phyloP scores from a whole-genome alignment of 2,329 filamentous ascomycete species.

The Chaetomiaceae sp. region DNA sequence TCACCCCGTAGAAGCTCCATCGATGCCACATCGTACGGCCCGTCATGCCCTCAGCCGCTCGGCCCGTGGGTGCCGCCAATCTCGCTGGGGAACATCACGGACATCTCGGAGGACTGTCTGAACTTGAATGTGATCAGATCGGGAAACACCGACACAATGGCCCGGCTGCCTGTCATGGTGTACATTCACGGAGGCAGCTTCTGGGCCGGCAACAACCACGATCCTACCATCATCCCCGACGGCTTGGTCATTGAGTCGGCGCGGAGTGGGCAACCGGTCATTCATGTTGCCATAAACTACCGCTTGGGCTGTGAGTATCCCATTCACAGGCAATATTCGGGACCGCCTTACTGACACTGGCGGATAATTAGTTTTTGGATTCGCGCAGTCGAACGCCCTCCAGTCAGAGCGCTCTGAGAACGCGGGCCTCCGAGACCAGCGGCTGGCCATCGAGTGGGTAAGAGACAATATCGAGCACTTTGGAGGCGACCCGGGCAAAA shows the following conservation, averaged over 20 bases:
- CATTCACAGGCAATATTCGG: not conserved
- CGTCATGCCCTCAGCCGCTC: conserved; percentile 2
- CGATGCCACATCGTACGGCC: not conserved
- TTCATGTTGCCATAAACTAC: conserved; percentile 22
- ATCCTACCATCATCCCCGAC: conserved; percentile 6
- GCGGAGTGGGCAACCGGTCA: not conserved
- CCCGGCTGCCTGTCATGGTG: conserved; percentile 3
- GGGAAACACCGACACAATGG: not conserved
- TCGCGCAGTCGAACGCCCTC: conserved; percentile 25
- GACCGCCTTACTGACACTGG: too few species aligned
- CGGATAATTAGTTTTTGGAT: conserved; percentile 29
- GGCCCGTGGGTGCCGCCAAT: not conserved
- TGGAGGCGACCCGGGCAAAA: conserved; percentile 26
- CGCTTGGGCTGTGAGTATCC: conserved; percentile 20
- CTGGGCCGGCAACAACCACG: not conserved
- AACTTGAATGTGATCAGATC: conserved; percentile 1
- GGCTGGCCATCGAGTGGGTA: conserved; percentile 28
- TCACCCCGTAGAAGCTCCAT: not conserved
- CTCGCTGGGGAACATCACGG: not conserved
- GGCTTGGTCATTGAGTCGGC: conserved; percentile 1
- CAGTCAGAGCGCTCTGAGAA: conserved; percentile 28
- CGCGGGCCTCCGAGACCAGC: conserved; percentile 25
- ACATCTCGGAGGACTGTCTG: conserved; percentile 4
- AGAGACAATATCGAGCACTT: conserved; percentile 29
- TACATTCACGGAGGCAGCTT: conserved; percentile 5